phyloP scores from a whole-genome alignment of 1,284 basidiomycete species.

The Phlebopus sp. region DNA sequence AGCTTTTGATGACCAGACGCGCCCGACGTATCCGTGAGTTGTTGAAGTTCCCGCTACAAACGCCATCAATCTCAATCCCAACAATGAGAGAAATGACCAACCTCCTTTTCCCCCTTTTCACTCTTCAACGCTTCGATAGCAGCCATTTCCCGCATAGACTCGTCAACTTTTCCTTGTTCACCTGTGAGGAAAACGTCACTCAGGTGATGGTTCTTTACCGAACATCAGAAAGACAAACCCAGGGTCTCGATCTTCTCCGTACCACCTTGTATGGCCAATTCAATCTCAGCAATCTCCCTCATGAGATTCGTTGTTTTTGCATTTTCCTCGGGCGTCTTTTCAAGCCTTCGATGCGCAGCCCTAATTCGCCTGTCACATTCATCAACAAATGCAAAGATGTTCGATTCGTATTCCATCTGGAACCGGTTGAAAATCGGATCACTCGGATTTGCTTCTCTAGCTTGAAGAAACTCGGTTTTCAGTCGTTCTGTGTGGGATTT shows the following conservation, averaged over 20 bases:
- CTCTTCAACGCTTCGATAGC: slow-evolving; percentile 97
- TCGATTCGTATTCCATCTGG: slow-evolving; percentile 93
- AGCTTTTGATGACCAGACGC: slow-evolving; percentile 99
- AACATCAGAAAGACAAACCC: slow-evolving; percentile 48
- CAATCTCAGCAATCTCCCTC: slow-evolving; percentile 99
- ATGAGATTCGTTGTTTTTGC: slow-evolving; percentile 98
- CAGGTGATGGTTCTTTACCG: slow-evolving; percentile 9
- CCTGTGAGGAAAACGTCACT: slow-evolving; percentile 43
- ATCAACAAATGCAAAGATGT: slow-evolving; percentile 94
- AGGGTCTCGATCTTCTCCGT: slow-evolving; percentile 97
- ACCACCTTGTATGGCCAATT: slow-evolving; percentile 96
- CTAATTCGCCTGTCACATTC: slow-evolving; percentile 97
- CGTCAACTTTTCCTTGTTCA: slow-evolving; percentile 97
- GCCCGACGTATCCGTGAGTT: slow-evolving; percentile 96
- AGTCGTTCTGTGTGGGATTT: slow-evolving; percentile 95
- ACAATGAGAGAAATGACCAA: slow-evolving; percentile 32
- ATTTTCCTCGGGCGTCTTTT: slow-evolving; percentile 99
- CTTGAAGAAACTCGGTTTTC: slow-evolving; percentile 87
- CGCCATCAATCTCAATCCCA: slow-evolving; percentile 10
- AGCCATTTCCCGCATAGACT: slow-evolving; percentile 95
- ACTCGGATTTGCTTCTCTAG: slow-evolving; percentile 68
- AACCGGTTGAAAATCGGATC: slow-evolving; percentile 82
- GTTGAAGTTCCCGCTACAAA: slow-evolving; percentile 84
- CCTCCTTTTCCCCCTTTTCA: slow-evolving; percentile 96
- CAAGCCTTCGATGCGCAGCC: slow-evolving; percentile 89